A percentile compares a stretch with the other conserved stretches of the same genome.
Conservation (phyloP, 2,329 filamentous ascomycete species). For the Grosmannia penicillata region DNA sequence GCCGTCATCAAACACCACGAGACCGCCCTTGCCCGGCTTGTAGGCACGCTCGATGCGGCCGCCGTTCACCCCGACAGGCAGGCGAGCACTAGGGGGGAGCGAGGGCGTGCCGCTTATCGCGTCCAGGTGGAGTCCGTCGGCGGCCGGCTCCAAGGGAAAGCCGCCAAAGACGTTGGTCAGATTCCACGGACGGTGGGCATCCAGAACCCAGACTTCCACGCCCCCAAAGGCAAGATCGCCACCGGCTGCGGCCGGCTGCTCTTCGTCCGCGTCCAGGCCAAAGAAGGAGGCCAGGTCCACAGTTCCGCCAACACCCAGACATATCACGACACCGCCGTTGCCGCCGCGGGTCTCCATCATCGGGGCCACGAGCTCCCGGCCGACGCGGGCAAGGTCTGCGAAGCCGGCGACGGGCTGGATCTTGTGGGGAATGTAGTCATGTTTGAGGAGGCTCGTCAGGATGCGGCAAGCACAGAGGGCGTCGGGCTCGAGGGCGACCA, state of each 20-base stretch:
- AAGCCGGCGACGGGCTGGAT: constrained; percentile 92
- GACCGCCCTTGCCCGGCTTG: constrained; percentile 66
- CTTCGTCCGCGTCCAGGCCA: constrained; percentile 53
- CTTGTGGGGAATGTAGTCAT: constrained; percentile 96
- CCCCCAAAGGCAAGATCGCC: constrained; percentile 44
- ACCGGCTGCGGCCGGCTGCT: constrained; percentile 10
- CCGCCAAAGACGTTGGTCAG: constrained; percentile 84
- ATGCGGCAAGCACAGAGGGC: constrained; percentile 92
- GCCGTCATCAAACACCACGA: constrained; percentile 90
- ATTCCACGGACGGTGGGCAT: constrained; percentile 89
- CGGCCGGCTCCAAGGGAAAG: constrained; percentile 35
- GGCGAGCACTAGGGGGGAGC: constrained; percentile 22
- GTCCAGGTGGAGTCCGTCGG: not conserved
- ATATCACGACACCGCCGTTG: constrained; percentile 77
- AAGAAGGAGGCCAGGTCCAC: constrained; percentile 73
- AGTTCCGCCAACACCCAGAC: constrained; percentile 82
- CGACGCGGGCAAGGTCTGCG: constrained; percentile 69
- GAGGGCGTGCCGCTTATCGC: too few species aligned
- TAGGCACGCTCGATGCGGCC: constrained; percentile 61
- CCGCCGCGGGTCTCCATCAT: constrained; percentile 81
- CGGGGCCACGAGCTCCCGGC: constrained; percentile 62
- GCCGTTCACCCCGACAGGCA: constrained; percentile 51
- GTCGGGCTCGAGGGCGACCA: constrained; percentile 89
- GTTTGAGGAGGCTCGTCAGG: constrained; percentile 80
- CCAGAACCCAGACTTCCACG: constrained; percentile 92